Evolutionary conservation across 306 rosid genomes (phyloP), one percentile per base, ranked within the genome.

Genomic region (Prunus salicina): DNA sequence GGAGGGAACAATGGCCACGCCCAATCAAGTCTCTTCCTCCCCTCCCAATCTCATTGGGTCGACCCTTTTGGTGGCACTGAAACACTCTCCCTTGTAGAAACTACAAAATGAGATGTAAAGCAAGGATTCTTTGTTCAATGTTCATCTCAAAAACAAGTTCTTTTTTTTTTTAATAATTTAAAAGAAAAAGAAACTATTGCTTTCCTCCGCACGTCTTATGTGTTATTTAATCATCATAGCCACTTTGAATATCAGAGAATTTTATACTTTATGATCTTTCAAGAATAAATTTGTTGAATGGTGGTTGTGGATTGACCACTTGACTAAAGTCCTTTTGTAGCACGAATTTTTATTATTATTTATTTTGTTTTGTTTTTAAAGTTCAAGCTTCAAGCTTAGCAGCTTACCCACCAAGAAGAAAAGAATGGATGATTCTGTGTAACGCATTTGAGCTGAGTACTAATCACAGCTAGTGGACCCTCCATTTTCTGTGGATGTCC

Each of bases 1-100:
- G 95, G 87, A 91, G 98, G 98, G 96, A 91, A 93, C 98, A 87
- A 87, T 91, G 47, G 78, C 85, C 83, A 77, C 85, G 86, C 88
- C 79, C 81, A 86, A 88, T 83, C 84, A 75, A 83, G 69, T 83
- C 80, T 53, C 45, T 72, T 30, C 45, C 67, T 47, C 80, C 32
- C 72, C 72, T 77, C 75, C 81, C 83, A 78, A 78, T 82, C 86
- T 88, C 88, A 84, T 86, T 85, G 87, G 88, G 85, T 89, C 88
- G 90, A 64, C 81, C 66, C 90, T 88, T 90, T 89, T 84, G 76
- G 82, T 72, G 80, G 89, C 95, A 89, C 90, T 79, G 71, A 71
- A 78, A 82, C 87, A 56, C 61, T 76, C 62, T 82, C 78, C 77
- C 79, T 60, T 62, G 43, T 82, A 74, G 80, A 78, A 69, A 34